Base-by-base conservation (phyloP, 495 filamentous ascomycete genomes). In the Hypoxylon fuscum region DNA sequence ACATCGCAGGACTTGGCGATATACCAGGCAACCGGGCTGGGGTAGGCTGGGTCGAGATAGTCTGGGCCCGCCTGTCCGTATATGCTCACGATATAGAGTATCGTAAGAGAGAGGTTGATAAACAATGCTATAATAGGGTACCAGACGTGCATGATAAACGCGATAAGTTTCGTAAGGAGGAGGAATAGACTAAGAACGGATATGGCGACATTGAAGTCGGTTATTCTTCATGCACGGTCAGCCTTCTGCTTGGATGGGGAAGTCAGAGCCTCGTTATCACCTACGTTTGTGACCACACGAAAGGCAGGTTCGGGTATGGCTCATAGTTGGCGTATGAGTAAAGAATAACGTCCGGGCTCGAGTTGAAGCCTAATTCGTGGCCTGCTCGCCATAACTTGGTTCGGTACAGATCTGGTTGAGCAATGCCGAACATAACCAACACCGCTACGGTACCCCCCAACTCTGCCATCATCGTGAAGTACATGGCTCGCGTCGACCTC, bases 221-320 rank as follows among this genome's bases (percentile, higher is more conserved):
- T 93, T 35, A 91, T 74, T 68, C 92, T 97, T 65, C 51, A 60
- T 27, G 32, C 29, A 37, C 14, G 20, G 49, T 59, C 34, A 67
- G 61, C 29, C 29, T 59, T 29, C n/a, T 32, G 22, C 3, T 56
- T 42, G 29, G 48, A 55, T 8, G 17, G 41, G 53, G 31, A n/a
- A 18, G 25, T 38, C 35, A 17, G 49, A 61, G 47, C 22, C 14
- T 47, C 27, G 17, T 42, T 8, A 40, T 61, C 40, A 84, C 90
- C 64, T 81, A 97, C 93, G 88, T 85, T 64, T 83, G 77, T 37
- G 88, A 90, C 93, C 93, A 97, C 17, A 95, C 87, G 64, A 93
- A 78, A 6, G 93, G 93, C 15, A 85, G 74, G 3, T 74, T 81
- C 0, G 83, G 81, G 31, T 88, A 81, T 2, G 87, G 77, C 51